Base-by-base conservation (phyloP, 805 yeast genomes). In the Saccharomycopsis lassenensis region DNA sequence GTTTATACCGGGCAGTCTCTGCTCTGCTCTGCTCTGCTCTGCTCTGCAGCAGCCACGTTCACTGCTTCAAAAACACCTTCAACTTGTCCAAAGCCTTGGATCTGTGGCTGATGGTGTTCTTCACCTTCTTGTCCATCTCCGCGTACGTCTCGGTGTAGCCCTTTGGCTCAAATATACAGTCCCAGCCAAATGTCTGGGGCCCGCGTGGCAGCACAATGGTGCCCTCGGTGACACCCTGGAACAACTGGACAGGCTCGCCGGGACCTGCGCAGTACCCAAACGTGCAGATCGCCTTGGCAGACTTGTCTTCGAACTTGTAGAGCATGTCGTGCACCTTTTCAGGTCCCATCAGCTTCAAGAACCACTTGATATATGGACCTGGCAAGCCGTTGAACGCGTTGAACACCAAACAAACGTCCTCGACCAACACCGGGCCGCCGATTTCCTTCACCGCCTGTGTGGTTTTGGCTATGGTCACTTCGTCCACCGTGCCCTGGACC, bases 361-460 rank as follows among this genome's bases (percentile, higher is more conserved):
- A 91, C 98, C 98, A 89, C 57, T 89, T 89, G 58, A 76, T 72
- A 47, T 85, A 84, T 1, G 97, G 97, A 17, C 99, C 99, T 3
- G 99, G 99, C 33, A 91, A 67, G 11, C 76, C 79, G 35, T 81
- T 76, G 52, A 79, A 66, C 2, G 94, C 95, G 33, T 69, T 69
- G 57, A 81, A 91, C 3, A 80, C 83, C 26, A 91, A 68, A 34
- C 94, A 87, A 0, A 98, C 91, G 51, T 91, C 99, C 54, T 91
- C 99, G 3, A 87, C 95, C 39, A 91, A 65, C 0, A 85, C 96
- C 0, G 97, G 89, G 0, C 94, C 91, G 2, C 63, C 54, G 3
- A 72, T 58, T 6, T 71, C 52, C 8, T 56, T 51, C 4, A 89
- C 80, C 2, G 95, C 95, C 8, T 76, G 67, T 49, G 65, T 59